Evolutionary conservation across 2,329 filamentous ascomycete species (phyloP).

Genomic region (Tolypocladium cylindrosporum): DNA sequence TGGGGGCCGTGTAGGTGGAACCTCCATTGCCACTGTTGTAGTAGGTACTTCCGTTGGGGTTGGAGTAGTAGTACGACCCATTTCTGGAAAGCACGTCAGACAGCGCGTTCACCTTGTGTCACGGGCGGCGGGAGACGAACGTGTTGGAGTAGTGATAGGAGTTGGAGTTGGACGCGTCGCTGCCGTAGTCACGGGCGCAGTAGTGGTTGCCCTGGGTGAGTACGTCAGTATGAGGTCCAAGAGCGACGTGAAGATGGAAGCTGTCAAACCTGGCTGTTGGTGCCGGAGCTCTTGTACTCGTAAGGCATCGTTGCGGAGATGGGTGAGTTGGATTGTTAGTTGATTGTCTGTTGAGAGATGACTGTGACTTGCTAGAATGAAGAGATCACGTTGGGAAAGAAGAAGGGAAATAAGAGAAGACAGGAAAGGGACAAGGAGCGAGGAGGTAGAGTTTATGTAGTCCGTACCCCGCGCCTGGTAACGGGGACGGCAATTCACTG

Average conservation of each 20-base stretch:
- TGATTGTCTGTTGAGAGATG: neutral
- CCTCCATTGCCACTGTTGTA: slow-evolving; percentile 50
- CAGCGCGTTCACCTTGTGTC: neutral
- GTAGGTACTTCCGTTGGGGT: slow-evolving; percentile 59
- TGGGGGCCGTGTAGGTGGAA: slow-evolving; percentile 50
- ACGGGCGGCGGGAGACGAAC: slow-evolving; percentile 22
- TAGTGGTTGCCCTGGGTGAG: slow-evolving; percentile 55
- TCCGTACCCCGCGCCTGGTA: neutral
- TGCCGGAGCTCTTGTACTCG: slow-evolving; percentile 42
- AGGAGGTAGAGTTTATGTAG: neutral
- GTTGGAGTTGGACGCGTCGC: slow-evolving; percentile 43
- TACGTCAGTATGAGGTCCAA: neutral
- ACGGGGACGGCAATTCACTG: neutral
- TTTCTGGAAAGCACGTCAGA: slow-evolving; percentile 26
- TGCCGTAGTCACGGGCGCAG: slow-evolving; percentile 54
- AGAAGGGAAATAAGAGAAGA: neutral
- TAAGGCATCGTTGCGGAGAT: slow-evolving; percentile 17
- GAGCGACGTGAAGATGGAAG: neutral
- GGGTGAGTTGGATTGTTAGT: neutral
- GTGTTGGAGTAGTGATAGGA: slow-evolving; percentile 59
- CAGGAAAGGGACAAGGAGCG: neutral
- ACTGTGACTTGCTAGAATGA: neutral
- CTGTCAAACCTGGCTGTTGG: slow-evolving; percentile 47
- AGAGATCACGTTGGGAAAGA: neutral
- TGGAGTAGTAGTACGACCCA: slow-evolving; percentile 66